These are phyloP conservation scores for Suillus decipiens DNA, from an alignment of 768 basidiomycete species.

Conservation along the genomic window DNA sequence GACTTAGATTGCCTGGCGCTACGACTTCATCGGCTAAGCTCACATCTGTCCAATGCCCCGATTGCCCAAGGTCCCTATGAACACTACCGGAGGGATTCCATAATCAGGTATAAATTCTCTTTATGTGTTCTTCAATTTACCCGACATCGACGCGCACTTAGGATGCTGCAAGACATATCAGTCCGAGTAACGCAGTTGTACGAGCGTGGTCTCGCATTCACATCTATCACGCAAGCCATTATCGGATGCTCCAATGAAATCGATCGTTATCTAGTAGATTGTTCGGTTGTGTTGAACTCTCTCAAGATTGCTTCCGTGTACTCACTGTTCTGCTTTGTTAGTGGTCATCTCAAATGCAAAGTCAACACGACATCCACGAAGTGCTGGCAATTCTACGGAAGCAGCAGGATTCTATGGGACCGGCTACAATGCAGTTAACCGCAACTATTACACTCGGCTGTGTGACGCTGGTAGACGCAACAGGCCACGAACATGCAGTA, in stretches of 20 bases:
- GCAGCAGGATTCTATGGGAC: constrained; percentile 1
- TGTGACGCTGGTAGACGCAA: neutral
- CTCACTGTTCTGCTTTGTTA: neutral
- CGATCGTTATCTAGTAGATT: neutral
- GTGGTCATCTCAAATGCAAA: neutral
- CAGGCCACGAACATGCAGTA: constrained; percentile 18
- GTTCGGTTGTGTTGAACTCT: neutral
- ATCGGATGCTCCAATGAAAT: neutral
- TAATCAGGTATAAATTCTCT: constrained; percentile 4
- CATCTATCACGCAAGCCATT: neutral
- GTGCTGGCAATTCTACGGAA: constrained; percentile 3
- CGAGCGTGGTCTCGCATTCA: neutral
- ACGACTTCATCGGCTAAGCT: neutral
- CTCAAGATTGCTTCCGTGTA: neutral
- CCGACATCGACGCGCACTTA: neutral
- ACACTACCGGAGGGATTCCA: neutral
- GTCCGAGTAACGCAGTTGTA: neutral
- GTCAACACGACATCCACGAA: neutral
- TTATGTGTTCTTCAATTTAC: neutral
- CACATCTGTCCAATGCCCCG: neutral
- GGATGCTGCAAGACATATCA: neutral
- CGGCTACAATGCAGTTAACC: too few species aligned
- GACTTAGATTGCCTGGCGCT: neutral
- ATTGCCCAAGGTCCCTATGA: neutral
- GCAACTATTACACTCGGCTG: neutral